Evolutionary conservation across 2,329 filamentous ascomycete species (phyloP).

Genomic region (Colletotrichum lupini): DNA sequence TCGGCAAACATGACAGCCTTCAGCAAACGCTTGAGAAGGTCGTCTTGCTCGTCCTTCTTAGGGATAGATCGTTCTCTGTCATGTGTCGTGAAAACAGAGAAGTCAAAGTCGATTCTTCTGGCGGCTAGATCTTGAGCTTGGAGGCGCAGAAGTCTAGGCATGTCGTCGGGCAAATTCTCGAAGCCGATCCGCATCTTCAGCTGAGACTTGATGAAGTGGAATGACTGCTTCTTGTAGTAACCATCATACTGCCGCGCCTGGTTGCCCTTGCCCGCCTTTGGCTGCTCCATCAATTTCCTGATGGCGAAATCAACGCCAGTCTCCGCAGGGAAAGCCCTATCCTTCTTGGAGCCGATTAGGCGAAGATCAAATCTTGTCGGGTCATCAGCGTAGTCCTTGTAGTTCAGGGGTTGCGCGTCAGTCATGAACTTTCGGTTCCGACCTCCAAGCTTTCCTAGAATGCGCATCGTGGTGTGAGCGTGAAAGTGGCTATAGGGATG

Average conservation of each 20-base stretch:
- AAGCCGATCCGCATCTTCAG: conserved; percentile 90
- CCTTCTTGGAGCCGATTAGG: conserved; percentile 88
- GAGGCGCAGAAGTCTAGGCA: conserved; percentile 84
- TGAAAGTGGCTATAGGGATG: conserved; percentile 98
- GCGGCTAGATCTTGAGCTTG: conserved; percentile 88
- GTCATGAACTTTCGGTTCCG: conserved; percentile 96
- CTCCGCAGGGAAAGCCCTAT: conserved; percentile 86
- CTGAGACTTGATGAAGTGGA: conserved; percentile 88
- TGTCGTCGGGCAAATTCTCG: conserved; percentile 89
- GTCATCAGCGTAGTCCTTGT: conserved; percentile 89
- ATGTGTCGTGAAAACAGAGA: conserved; percentile 77
- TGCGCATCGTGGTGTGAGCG: conserved; percentile 96
- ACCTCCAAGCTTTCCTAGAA: conserved; percentile 94
- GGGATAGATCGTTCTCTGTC: conserved; percentile 85
- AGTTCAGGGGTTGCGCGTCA: conserved; percentile 84
- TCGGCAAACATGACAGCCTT: conserved; percentile 90
- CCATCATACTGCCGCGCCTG: conserved; percentile 74
- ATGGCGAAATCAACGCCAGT: conserved; percentile 91
- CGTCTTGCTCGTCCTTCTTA: conserved; percentile 88
- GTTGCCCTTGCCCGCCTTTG: conserved; percentile 68
- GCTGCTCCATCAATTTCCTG: conserved; percentile 84
- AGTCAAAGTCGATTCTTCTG: conserved; percentile 77
- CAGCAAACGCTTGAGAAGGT: conserved; percentile 83
- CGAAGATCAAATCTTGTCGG: conserved; percentile 87
- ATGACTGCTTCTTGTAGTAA: conserved; percentile 94